Percentiles rank a stretch among this genome's conserved stretches.
These are phyloP conservation scores for Spathaspora hagerdaliae DNA, from an alignment of 805 yeast genomes.

Conservation along the genomic window DNA sequence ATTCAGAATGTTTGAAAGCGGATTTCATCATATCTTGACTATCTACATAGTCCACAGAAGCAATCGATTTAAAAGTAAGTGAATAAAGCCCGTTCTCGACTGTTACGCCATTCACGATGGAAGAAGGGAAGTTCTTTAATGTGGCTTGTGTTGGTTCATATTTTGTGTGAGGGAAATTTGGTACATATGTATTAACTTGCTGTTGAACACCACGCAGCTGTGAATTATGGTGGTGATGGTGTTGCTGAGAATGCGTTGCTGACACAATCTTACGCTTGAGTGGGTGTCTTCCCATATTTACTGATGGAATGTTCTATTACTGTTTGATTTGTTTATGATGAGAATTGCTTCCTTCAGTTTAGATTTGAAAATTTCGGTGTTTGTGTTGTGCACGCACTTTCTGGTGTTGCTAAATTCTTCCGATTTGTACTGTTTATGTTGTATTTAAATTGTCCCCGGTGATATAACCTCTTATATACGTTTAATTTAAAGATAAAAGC, in stretches of 20 bases:
- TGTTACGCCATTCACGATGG: conserved; percentile 37
- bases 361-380: too few species aligned
- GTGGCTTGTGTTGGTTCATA: conserved; percentile 11
- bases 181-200: neutral
- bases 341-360: neutral
- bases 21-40: conserved; percentile 28
- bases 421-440: too few species aligned
- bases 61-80: conserved; percentile 38
- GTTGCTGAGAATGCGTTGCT: neutral
- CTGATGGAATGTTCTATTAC: neutral
- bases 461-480: too few species aligned
- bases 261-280: neutral
- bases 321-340: neutral
- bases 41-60: conserved; percentile 33
- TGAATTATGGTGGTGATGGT: neutral
- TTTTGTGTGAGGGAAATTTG: conserved; percentile 7
- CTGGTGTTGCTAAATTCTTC: too few species aligned
- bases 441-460: too few species aligned
- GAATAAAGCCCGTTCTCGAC: conserved; percentile 39
- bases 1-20: conserved; percentile 13
- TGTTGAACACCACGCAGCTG: neutral
- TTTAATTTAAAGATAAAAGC: too few species aligned
- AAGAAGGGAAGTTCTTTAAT: conserved; percentile 19
- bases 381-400: too few species aligned
- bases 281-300: conserved; percentile 1